A percentile compares a stretch with the other conserved stretches of the same genome.
phyloP scores from a whole-genome alignment of 345 rosid genomes.

The Tarenaya hassleriana region DNA sequence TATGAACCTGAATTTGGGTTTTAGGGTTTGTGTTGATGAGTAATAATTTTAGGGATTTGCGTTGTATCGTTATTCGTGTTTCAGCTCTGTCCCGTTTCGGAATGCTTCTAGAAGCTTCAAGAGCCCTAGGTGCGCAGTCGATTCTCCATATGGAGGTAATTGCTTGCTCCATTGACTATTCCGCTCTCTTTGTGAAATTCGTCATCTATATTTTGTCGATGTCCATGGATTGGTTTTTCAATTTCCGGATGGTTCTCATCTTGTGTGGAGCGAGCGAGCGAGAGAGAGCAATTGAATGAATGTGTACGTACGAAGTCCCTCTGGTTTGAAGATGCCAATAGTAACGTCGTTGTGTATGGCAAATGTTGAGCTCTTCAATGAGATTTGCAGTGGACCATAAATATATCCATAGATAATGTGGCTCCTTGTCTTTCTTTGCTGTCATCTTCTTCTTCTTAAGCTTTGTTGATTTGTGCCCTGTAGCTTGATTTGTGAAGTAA shows the following conservation, averaged over 20 bases:
- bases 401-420: too few relatives aligned
- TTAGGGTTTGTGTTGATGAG: constrained; percentile 9
- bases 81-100: constrained; percentile 26
- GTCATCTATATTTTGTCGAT: neutral
- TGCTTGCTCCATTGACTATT: neutral
- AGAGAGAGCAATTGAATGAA: neutral
- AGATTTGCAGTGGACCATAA: too few relatives aligned
- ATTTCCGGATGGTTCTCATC: constrained; percentile 7
- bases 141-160: constrained; percentile 69
- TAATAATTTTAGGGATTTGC: neutral
- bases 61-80: constrained; percentile 3
- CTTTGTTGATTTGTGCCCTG: too few relatives aligned
- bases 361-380: too few relatives aligned
- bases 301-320: neutral
- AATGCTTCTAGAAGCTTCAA: constrained; percentile 30
- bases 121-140: constrained; percentile 46
- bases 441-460: too few relatives aligned
- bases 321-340: too few relatives aligned
- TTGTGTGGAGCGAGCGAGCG: constrained; percentile 15
- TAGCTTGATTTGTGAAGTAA: too few relatives aligned
- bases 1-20: neutral
- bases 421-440: too few relatives aligned
- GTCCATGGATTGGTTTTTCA: neutral
- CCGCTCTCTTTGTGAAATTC: neutral
- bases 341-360: too few relatives aligned